Evolutionary conservation across 345 rosid genomes (phyloP), one percentile per base, ranked within the genome.

Genomic region (Lenwebbia sp.): DNA sequence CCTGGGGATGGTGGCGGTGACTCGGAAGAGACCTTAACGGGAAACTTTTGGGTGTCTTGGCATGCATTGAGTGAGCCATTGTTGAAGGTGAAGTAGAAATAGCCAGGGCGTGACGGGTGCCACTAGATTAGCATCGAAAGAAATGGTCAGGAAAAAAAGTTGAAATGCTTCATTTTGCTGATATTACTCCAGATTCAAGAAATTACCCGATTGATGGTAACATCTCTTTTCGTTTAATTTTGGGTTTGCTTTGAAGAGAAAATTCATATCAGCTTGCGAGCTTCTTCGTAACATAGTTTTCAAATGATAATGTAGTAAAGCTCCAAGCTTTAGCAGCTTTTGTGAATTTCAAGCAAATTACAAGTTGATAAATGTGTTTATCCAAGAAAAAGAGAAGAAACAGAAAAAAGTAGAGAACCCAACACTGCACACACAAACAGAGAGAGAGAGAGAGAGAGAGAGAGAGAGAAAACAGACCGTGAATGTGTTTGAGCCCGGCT

Each of bases 101-200:
- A 92, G 47, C 99, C 99, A 89, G 92, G 90, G 62, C 99, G 95
- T 55, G 99, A 95, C 62, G 98, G 95, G 78, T 95, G 90, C 99
- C 99, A 97, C 99, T 96, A 5, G 81, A 87, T 53, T 82, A 7
- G 78, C 74, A 83, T 62, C 15, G 10, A 40, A 74, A 55, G 40
- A 83, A 55, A 54, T 44, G 1, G 14, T 21, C 83, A 88, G 10
- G 14, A 10, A 60, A 55, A 50, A 83, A 30, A 60, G 78, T 25
- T n/a, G 44, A 4, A 37, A 33, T 53, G 81, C 47, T 37, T 70
- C 26, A 70, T 70, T 70, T 37, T 19, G 81, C 26, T 0, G 47
- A 70, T 19, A 4, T 10, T 21, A 9, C 81, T 70, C 47, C 21
- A 19, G 47, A 70, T 70, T 40, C 81, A 70, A 37, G 13, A 70